Base-by-base conservation (phyloP, 2,329 filamentous ascomycete species). In the Aureobasidium lini region DNA sequence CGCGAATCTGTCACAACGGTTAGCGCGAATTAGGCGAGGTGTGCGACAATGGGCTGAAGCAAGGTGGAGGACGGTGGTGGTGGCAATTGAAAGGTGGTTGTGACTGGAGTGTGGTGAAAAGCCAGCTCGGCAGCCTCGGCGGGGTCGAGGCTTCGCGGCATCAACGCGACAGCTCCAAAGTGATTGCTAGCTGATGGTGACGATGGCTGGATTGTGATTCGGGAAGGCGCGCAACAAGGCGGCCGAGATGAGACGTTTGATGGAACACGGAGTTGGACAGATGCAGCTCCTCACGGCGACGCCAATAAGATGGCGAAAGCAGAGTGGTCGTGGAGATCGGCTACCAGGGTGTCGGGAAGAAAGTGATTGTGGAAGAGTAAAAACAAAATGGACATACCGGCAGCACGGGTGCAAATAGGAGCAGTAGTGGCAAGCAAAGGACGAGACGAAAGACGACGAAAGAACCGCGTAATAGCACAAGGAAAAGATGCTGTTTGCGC, bases 401-500 rank as follows among this genome's bases (percentile, higher is more conserved):
- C 54, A 57, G 54, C 54, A 57, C 54, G 54, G 54, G 54, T 48
- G 54, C 43, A 48, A 57, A 48, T 39, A 23, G 23, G 29, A 47
- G 32, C 42, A 48, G 42, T 13, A 57, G 39, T 32, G 54, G 54
- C 34, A 57, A 57, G 54, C 54, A 57, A 57, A 57, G 54, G 42
- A 57, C 54, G 54, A 57, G 54, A 57, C 54, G 40, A 47, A 57
- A 57, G 39, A 57, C 53, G 53, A 57, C 53, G 42, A 57, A 57
- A 39, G 43, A 57, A 57, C 54, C 54, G 54, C 54, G 54, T 32
- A 57, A 57, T 42, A 57, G 54, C 54, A 57, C 54, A 57, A 57
- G 54, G 43, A 57, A 57, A 48, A 48, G 54, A 57, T 57, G 54
- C 54, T 57, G 54, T 47, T 57, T 57, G 54, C 54, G 54, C 49